Evolutionary conservation across 2,329 filamentous ascomycete species (phyloP).

Genomic region (Neonectria punicea): DNA sequence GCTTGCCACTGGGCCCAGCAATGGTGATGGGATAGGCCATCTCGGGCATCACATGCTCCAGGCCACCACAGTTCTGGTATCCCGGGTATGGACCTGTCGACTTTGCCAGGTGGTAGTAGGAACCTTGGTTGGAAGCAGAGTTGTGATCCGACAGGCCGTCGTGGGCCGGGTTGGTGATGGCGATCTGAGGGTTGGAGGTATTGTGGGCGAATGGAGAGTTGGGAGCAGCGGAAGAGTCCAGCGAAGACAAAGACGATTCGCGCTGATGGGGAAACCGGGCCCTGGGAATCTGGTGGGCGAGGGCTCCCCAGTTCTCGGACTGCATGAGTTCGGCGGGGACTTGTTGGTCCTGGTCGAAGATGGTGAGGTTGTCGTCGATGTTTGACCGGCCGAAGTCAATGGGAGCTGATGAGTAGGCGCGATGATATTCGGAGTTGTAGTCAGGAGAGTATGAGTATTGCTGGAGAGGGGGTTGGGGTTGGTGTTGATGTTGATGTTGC

Average conservation of each 20-base stretch:
- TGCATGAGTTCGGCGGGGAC: constrained; percentile 51
- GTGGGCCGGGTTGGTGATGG: constrained; percentile 59
- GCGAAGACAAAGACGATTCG: constrained; percentile 69
- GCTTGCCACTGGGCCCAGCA: constrained; percentile 49
- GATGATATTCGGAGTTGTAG: constrained; percentile 27
- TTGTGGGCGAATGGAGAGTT: constrained; percentile 67
- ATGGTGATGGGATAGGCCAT: constrained; percentile 55
- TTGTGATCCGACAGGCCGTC: constrained; percentile 57
- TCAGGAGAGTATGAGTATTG: constrained; percentile 34
- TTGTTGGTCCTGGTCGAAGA: constrained; percentile 39
- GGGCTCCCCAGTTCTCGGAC: constrained; percentile 54
- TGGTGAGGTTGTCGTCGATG: constrained; percentile 41
- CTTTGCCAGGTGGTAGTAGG: constrained; percentile 62
- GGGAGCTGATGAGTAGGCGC: constrained; percentile 19
- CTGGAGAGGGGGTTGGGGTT: constrained; percentile 28
- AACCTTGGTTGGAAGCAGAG: constrained; percentile 36
- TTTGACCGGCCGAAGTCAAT: constrained; percentile 31
- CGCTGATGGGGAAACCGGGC: constrained; percentile 63
- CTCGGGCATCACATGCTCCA: constrained; percentile 51
- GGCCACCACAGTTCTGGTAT: constrained; percentile 49
- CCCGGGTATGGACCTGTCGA: constrained; percentile 55
- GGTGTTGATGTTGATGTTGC: constrained; percentile 40
- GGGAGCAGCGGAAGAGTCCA: constrained; percentile 70
- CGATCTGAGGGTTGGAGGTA: constrained; percentile 68
- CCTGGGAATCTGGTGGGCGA: constrained; percentile 52